Base-by-base conservation (phyloP, 495 filamentous ascomycete genomes). In the Penicillium paxilli region DNA sequence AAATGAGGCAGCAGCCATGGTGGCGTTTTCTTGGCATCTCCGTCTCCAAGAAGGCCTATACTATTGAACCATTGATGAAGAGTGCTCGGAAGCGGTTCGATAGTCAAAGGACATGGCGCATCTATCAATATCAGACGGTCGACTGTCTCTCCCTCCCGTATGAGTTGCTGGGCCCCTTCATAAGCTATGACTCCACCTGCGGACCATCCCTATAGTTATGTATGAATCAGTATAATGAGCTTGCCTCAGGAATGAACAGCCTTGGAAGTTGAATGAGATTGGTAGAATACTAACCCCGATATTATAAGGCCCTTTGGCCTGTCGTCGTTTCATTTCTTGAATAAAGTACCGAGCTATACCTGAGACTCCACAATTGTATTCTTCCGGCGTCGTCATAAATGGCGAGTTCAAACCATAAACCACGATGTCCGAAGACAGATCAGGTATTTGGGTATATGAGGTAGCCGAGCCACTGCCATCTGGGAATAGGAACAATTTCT, bases 391-490 rank as follows among this genome's bases (percentile, higher is more conserved):
- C 51, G 75, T 82, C 69, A 85, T 76, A 62, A 77, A 89, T 4
- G 87, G 87, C 16, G 79, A 86, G 59, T 83, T 85, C 51, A 90
- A 80, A 21, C 83, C 87, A n/a, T 75, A 78, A 47, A 86, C 70
- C 17, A 74, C 67, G 14, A 76, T 58, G 17, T 78, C 74, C 12
- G 85, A 59, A 8, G 22, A 21, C 2, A 75, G 20, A 4, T 70
- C 53, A 12, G 77, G 72, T 10, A 89, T 75, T 42, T 76, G 70
- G 0, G 74, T 74, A 70, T 89, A 90, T 2, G 83, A 85, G 12
- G 80, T 80, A 8, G 85, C 80, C 21, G 83, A 85, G 17, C 90
- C 90, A 49, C 82, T 83, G 17, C 90, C 90, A 59, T 93, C 90
- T 16, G 91, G 90, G 33, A 93, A 73, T 52, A 93, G 81, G 69